phyloP scores from a whole-genome alignment of 345 rosid species.

The Stellera chamaejasme region DNA sequence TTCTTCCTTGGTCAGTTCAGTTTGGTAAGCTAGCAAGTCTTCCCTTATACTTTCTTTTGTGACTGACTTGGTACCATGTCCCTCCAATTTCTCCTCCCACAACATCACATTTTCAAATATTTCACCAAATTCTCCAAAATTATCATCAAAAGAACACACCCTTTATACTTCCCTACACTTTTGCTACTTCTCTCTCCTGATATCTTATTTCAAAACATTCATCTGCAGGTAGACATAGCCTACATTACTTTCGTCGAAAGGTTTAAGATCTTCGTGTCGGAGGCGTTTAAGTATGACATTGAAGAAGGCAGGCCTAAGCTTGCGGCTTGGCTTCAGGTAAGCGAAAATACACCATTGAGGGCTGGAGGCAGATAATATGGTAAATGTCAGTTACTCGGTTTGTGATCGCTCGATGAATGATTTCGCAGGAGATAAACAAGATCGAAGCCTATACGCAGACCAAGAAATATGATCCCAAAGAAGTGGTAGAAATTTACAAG shows the following conservation, averaged over 20 bases:
- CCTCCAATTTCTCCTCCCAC: neutral
- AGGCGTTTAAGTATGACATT: constrained; percentile 43
- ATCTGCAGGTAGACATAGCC: constrained; percentile 63
- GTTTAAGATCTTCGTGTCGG: constrained; percentile 41
- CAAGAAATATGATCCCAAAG: constrained; percentile 39
- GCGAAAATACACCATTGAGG: neutral
- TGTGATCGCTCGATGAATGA: neutral
- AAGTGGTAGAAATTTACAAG: constrained; percentile 39
- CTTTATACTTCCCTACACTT: too few species aligned
- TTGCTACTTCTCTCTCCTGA: neutral
- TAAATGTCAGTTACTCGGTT: neutral
- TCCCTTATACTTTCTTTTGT: too few species aligned
- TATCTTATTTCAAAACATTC: too few species aligned
- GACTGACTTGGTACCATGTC: too few species aligned
- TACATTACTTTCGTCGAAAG: constrained; percentile 65
- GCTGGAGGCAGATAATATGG: neutral
- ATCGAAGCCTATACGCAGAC: constrained; percentile 65
- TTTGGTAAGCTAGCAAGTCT: constrained; percentile 33
- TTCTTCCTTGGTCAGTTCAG: constrained; percentile 82
- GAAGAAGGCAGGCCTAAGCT: constrained; percentile 69
- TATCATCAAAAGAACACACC: too few species aligned
- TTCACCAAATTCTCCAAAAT: too few species aligned
- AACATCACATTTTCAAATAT: neutral
- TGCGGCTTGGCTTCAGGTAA: constrained; percentile 71
- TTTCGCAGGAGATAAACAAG: constrained; percentile 59